Evolutionary conservation across 2,329 filamentous ascomycete species (phyloP).

Genomic region (Truncatella angustata): DNA sequence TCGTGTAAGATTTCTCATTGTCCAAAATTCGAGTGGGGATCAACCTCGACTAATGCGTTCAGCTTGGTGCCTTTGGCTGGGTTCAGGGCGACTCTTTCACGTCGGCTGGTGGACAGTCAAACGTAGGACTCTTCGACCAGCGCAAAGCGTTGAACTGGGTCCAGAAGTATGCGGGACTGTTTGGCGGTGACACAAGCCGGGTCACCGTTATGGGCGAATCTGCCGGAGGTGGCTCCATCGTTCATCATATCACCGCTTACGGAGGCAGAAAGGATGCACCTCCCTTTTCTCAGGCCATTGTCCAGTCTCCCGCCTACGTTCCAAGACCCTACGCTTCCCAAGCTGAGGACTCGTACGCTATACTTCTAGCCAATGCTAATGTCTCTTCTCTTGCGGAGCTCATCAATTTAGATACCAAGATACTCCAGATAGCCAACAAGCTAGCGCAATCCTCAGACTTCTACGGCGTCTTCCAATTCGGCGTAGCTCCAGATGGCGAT

Average conservation of each 20-base stretch:
- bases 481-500: conserved; percentile 1
- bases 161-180: conserved; percentile 35
- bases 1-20: no score
- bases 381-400: not conserved
- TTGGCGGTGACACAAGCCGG: conserved; percentile 17
- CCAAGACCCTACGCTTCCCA: conserved; percentile 1
- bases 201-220: conserved; percentile 41
- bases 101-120: not conserved
- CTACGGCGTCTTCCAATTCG: conserved; percentile 6
- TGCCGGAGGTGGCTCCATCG: conserved; percentile 27
- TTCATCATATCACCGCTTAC: conserved; percentile 6
- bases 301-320: conserved; percentile 3
- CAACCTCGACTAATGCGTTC: no score
- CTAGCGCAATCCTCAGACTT: conserved; percentile 3
- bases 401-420: not conserved
- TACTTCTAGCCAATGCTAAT: conserved; percentile 1
- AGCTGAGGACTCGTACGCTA: not conserved
- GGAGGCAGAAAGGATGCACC: not conserved
- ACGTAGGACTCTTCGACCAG: conserved; percentile 43
- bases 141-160: conserved; percentile 44
- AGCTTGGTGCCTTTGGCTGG: conserved; percentile 9
- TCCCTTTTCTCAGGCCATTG: not conserved
- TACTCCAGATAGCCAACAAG: conserved; percentile 3
- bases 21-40: no score
- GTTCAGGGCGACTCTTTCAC: not conserved